Evolutionary conservation across 2,329 filamentous ascomycete species (phyloP).

Genomic region (Penicillium psychrosexuale): DNA sequence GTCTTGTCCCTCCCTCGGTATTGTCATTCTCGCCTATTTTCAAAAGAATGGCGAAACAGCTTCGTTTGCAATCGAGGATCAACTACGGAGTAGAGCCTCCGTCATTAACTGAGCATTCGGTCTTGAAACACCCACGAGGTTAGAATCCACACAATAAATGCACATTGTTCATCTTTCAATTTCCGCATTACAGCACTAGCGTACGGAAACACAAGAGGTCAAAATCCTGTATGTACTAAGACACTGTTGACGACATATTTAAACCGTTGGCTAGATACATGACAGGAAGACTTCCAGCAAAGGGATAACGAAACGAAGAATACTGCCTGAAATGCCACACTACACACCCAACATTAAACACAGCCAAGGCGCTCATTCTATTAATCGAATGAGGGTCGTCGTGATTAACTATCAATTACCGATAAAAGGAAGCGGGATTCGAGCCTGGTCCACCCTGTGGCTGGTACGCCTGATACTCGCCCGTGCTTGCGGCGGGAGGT

Average conservation of each 20-base stretch:
- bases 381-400: neutral
- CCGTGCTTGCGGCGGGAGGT: slow-evolving; percentile 22
- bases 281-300: slow-evolving; percentile 9
- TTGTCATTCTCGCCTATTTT: neutral
- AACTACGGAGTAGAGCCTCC: neutral
- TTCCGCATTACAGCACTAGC: neutral
- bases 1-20: neutral
- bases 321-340: neutral
- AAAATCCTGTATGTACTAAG: slow-evolving; percentile 16
- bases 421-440: slow-evolving; percentile 42
- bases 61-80: neutral
- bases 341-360: neutral
- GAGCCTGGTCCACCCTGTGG: slow-evolving; percentile 31
- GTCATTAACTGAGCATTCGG: neutral
- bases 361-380: neutral
- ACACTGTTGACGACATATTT: slow-evolving; percentile 11
- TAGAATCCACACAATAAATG: too few species aligned
- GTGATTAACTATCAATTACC: slow-evolving; percentile 20
- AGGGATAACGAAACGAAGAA: neutral
- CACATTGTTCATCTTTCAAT: neutral
- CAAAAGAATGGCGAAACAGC: neutral
- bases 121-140: too few species aligned
- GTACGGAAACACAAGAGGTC: neutral
- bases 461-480: slow-evolving; percentile 39
- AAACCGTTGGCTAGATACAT: slow-evolving; percentile 16